phyloP scores from a whole-genome alignment of 2,329 filamentous ascomycete genomes.

The Escovopsis weberi region DNA sequence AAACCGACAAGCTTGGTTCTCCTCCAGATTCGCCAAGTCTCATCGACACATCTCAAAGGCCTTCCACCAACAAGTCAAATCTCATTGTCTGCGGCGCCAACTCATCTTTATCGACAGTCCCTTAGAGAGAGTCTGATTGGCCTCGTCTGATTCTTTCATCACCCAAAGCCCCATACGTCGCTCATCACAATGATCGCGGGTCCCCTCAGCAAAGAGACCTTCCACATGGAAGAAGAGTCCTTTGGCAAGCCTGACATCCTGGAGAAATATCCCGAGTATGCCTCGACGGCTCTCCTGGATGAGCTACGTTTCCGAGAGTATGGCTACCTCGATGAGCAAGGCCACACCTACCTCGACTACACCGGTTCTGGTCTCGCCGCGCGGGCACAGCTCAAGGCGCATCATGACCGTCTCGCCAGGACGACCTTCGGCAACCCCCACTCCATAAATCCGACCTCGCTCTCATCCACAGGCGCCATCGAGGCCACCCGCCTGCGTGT shows the following conservation, averaged over 20 bases:
- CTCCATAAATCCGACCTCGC: slow-evolving; percentile 23
- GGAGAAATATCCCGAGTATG: slow-evolving; percentile 20
- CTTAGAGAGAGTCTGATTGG: too few relatives aligned
- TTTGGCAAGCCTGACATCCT: slow-evolving; percentile 3
- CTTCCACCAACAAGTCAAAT: too few relatives aligned
- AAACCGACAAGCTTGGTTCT: too few relatives aligned
- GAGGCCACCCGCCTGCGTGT: slow-evolving; percentile 18
- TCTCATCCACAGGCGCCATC: slow-evolving; percentile 18
- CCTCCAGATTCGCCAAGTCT: too few relatives aligned
- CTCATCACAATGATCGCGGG: neutral
- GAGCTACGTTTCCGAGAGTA: slow-evolving; percentile 15
- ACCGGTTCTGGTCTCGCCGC: slow-evolving; percentile 24
- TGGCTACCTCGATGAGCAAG: slow-evolving; percentile 20
- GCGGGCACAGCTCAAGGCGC: slow-evolving; percentile 17
- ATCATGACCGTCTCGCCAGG: slow-evolving; percentile 15
- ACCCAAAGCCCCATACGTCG: neutral
- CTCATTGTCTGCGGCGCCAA: too few relatives aligned
- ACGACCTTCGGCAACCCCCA: slow-evolving; percentile 26
- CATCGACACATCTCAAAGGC: too few relatives aligned
- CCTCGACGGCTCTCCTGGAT: slow-evolving; percentile 16
- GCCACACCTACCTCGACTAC: slow-evolving; percentile 27
- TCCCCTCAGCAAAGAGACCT: neutral
- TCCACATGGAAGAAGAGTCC: neutral
- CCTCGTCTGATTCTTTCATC: neutral
- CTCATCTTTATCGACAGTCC: too few relatives aligned